Evolutionary conservation across 176 grass and related monocot species (phyloP).

Genomic region (Zoysia pacifica): DNA sequence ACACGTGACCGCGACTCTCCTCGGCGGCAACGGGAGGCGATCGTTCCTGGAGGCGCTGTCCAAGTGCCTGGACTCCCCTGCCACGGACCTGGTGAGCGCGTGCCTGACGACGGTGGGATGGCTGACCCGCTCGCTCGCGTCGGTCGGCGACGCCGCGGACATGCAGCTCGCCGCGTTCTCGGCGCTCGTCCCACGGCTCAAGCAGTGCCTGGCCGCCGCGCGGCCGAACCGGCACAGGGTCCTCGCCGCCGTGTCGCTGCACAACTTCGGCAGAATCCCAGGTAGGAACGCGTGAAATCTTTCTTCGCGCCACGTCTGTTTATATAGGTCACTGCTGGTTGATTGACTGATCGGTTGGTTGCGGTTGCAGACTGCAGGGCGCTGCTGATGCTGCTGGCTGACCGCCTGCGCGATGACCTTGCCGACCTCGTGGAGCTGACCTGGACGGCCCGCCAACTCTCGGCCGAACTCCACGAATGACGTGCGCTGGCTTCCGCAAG

Average conservation of each 20-base stretch:
- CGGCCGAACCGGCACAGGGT: conserved; percentile 37
- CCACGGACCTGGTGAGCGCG: conserved; percentile 31
- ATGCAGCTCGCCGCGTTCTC: conserved; percentile 56
- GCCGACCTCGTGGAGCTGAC: conserved; percentile 34
- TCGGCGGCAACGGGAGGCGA: conserved; percentile 37
- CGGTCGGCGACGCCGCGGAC: conserved; percentile 14
- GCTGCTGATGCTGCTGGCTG: conserved; percentile 44
- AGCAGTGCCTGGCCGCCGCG: conserved; percentile 25
- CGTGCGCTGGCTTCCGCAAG: neutral
- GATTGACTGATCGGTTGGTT: neutral
- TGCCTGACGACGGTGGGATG: conserved; percentile 54
- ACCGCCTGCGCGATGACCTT: conserved; percentile 41
- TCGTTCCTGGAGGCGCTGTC: conserved; percentile 62
- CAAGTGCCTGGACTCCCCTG: conserved; percentile 42
- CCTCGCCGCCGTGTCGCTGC: conserved; percentile 47
- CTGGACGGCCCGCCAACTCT: conserved; percentile 48
- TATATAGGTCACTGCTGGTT: too few relatives aligned
- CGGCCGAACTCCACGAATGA: conserved; percentile 37
- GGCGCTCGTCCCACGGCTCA: conserved; percentile 49
- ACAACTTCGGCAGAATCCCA: conserved; percentile 63
- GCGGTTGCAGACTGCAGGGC: conserved; percentile 55
- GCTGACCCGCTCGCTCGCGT: conserved; percentile 53
- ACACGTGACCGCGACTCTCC: conserved; percentile 29
- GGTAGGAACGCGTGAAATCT: conserved; percentile 3
- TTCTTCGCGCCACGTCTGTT: neutral